Base-by-base conservation (phyloP, 306 rosid genomes). In the Quercus dentata region DNA sequence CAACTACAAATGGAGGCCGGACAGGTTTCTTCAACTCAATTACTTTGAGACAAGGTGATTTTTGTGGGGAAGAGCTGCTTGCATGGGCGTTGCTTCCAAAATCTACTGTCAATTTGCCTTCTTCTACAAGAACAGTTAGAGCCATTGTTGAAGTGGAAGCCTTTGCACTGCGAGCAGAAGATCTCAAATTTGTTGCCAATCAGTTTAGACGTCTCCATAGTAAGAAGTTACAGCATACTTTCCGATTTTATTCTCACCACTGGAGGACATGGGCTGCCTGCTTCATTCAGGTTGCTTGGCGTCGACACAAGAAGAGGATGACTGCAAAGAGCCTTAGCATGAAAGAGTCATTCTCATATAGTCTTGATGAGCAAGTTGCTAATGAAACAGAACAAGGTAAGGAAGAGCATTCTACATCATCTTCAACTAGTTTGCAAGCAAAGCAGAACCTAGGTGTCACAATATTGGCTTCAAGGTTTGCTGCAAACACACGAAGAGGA, bases 201-300 rank as follows among this genome's bases (percentile, higher is more conserved):
- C 99, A 92, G 77, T 94, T 94, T 73, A 71, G 97, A 44, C 88
- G 91, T 12, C 94, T 94, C 17, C 99, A 94, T 68, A 92, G 99
- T 88, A 94, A 92, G 89, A 91, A 92, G 89, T 74, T 94, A 3
- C 99, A 94, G 11, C 97, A 94, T 58, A 90, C 99, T 3, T 94
- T 94, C 79, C 92, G 97, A 28, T 92, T 91, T 90, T 94, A 92
- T 89, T 94, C 99, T 18, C 41, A 92, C 80, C 99, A 92, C 25
- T 94, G 99, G 99, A 91, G 97, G 74, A 94, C 99, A 11, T 92
- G 98, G 98, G 97, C 93, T 6, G 89, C 97, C 17, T 94, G 99
- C 83, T 90, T 92, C 90, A 89, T 94, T 78, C 97, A 94, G 82
- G 92, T 80, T 14, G 95, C 94, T 0, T 94, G 99, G 99, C 94